Conservation (phyloP, 768 basidiomycete species). For the Lyophyllum decastes region DNA sequence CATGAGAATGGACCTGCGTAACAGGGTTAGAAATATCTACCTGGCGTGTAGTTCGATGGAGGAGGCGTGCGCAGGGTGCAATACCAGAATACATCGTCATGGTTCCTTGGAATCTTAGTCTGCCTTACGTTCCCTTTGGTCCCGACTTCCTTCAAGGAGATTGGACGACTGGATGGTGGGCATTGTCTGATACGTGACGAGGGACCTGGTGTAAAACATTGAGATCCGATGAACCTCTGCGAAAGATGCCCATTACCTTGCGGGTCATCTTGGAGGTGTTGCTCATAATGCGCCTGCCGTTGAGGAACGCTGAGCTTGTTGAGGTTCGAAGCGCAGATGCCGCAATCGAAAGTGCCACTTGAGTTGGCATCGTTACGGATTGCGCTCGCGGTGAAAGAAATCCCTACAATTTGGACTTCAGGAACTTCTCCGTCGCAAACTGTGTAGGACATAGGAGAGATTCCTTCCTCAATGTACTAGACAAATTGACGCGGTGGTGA, state of each 20-base stretch:
- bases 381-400: neutral
- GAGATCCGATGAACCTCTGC: neutral
- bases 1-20: neutral
- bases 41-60: slow-evolving; percentile 60
- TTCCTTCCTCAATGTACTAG: neutral
- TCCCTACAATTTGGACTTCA: slow-evolving; percentile 8
- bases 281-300: slow-evolving; percentile 57
- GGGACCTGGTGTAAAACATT: neutral
- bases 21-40: slow-evolving; percentile 31
- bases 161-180: neutral
- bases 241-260: neutral
- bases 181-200: neutral
- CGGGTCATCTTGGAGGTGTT: slow-evolving; percentile 38
- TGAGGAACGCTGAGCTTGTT: slow-evolving; percentile 32
- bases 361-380: neutral
- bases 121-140: slow-evolving; percentile 12
- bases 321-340: slow-evolving; percentile 50
- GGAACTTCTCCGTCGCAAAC: neutral
- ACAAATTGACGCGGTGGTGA: neutral
- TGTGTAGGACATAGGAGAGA: neutral
- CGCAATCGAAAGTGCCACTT: slow-evolving; percentile 38
- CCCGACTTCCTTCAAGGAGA: neutral
- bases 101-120: slow-evolving; percentile 16
- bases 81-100: slow-evolving; percentile 68
- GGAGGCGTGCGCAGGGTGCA: slow-evolving; percentile 43